A percentile compares a stretch with the other conserved stretches of the same genome.
These are phyloP conservation scores for Phycomyces blakesleeanus DNA, from an alignment of 192 early-diverging fungal genomes.

Conservation along the genomic window DNA sequence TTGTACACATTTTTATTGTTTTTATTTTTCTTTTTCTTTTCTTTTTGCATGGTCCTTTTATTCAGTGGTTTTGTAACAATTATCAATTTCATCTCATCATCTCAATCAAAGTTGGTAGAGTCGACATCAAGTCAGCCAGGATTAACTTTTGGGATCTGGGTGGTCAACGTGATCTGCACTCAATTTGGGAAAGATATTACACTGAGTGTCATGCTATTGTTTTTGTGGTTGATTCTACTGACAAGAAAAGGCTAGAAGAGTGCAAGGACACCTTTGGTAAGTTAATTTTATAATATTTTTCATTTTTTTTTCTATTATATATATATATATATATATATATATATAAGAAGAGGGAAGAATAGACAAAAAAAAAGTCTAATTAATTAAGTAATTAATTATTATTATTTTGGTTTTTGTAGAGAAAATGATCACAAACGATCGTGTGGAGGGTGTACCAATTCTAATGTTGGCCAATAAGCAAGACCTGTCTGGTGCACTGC, in stretches of 20 bases:
- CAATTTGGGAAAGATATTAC: constrained; percentile 94
- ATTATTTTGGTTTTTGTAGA: too few species aligned
- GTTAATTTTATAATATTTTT: too few species aligned
- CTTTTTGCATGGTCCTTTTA: too few species aligned
- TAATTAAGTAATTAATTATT: too few species aligned
- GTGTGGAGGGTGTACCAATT: constrained; percentile 80
- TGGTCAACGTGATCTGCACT: constrained; percentile 82
- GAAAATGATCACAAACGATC: constrained; percentile 70
- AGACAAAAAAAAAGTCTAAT: neutral
- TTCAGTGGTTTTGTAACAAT: too few species aligned
- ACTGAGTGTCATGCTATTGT: constrained; percentile 87
- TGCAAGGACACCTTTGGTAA: constrained; percentile 73
- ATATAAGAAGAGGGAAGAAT: constrained; percentile 19
- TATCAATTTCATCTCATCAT: neutral
- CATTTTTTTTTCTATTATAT: too few species aligned
- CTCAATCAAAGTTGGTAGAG: constrained; percentile 68
- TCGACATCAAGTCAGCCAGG: constrained; percentile 61
- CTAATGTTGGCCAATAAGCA: constrained; percentile 95
- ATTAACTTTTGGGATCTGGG: constrained; percentile 96
- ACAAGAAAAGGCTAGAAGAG: constrained; percentile 77
- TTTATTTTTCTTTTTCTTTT: too few species aligned
- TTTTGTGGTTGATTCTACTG: constrained; percentile 90
- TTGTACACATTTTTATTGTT: too few species aligned
- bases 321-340: neutral
- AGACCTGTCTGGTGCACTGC: constrained; percentile 67